Evolutionary conservation across 1,284 basidiomycete species (phyloP), one percentile per base, ranked within the genome.

Genomic region (Phenoliferia sp.): DNA sequence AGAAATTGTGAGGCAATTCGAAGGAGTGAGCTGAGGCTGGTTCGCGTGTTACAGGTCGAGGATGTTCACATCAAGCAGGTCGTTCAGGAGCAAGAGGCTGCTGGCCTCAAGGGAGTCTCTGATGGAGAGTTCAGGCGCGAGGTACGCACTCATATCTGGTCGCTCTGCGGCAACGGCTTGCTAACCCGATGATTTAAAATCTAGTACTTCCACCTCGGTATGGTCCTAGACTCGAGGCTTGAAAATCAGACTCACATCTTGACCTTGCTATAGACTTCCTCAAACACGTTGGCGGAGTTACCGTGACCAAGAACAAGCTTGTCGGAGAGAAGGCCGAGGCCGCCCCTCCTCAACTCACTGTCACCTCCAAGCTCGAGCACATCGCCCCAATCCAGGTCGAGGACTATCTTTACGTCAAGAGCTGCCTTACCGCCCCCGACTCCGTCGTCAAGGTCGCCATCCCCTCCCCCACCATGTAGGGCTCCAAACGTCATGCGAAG

Each of bases 91-190:
- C 85, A 87, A 72, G 80, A 80, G 57, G 78, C 82, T 19, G 74
- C 82, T 31, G 85, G 85, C 32, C 80, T 88, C 19, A 82, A 80
- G 70, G 81, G 81, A 28, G 81, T 87, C 68, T 86, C 85, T 4
- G 87, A 88, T 74, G 87, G 87, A 39, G 87, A 88, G 77, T 79
- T 84, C 62, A 29, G 55, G 12, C 31, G 31, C 48, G 48, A 52
- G n/a, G n/a, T n/a, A n/a, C n/a, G n/a, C n/a, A n/a, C n/a, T n/a
- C n/a, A n/a, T n/a, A n/a, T n/a, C n/a, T n/a, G 28, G 48, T 52
- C 48, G 19, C 15, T 52, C 17, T 52, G 5, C 5, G 7, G n/a
- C 26, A 50, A 19, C 19, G 44, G 12, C n/a, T n/a, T 6, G 48
- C 3, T 22, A 52, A 52, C n/a, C 48, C 28, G 48, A 52, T 22